Conservation (phyloP, 345 rosid genomes). For the Ceriops decandra region DNA sequence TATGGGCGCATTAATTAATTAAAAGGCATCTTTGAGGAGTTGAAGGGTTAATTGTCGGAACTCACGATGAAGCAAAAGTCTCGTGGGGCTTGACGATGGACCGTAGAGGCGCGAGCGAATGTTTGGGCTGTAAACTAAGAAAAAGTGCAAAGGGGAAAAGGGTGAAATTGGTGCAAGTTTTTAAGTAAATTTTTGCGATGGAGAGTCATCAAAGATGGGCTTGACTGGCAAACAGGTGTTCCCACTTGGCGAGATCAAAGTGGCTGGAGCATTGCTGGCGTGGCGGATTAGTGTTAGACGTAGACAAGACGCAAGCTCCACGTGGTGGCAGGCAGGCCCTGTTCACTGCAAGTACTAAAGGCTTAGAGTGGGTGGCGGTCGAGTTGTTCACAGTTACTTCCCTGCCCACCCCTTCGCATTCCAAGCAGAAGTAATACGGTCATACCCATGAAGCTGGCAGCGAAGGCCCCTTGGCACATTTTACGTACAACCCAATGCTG, state of each 20-base stretch:
- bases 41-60: too few relatives aligned
- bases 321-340: not conserved
- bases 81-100: too few relatives aligned
- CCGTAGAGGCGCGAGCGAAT: too few relatives aligned
- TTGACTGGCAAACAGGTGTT: constrained; percentile 8
- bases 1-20: not conserved
- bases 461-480: too few relatives aligned
- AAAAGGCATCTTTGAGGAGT: not conserved
- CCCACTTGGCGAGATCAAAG: constrained; percentile 1
- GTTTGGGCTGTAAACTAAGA: too few relatives aligned
- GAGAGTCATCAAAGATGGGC: constrained; percentile 22
- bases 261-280: not conserved
- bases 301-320: constrained; percentile 29
- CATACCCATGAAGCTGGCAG: too few relatives aligned
- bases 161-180: not conserved
- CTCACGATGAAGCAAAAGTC: too few relatives aligned
- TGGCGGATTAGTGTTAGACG: constrained; percentile 12
- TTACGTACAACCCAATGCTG: too few relatives aligned
- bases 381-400: too few relatives aligned
- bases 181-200: not conserved
- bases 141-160: not conserved
- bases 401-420: too few relatives aligned
- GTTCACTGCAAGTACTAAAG: not conserved
- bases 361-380: too few relatives aligned
- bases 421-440: too few relatives aligned